These are phyloP conservation scores for Neonothopanus nambi DNA, from an alignment of 1,284 basidiomycete genomes.

Conservation along the genomic window DNA sequence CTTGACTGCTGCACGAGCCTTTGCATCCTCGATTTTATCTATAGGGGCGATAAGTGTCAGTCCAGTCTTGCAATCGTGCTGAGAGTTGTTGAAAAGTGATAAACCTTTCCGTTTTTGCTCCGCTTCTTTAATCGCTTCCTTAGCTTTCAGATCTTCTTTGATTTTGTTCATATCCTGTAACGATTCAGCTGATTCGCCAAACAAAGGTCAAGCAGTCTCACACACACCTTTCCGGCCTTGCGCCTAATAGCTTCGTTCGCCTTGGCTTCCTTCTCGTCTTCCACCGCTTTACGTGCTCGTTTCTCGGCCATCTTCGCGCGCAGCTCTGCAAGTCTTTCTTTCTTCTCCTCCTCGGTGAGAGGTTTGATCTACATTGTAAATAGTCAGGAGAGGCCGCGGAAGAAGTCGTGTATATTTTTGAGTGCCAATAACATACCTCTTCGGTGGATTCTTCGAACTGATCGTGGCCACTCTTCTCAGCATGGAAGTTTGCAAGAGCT, in stretches of 20 bases:
- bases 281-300: slow-evolving; percentile 64
- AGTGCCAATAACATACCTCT: slow-evolving; percentile 56
- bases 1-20: slow-evolving; percentile 82
- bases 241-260: slow-evolving; percentile 81
- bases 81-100: slow-evolving; percentile 1
- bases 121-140: slow-evolving; percentile 64
- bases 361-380: slow-evolving; percentile 72
- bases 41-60: not conserved
- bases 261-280: slow-evolving; percentile 71
- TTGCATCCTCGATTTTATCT: slow-evolving; percentile 88
- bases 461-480: slow-evolving; percentile 93
- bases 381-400: not conserved
- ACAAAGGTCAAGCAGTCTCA: not conserved
- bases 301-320: slow-evolving; percentile 79
- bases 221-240: slow-evolving; percentile 74
- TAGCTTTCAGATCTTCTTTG: slow-evolving; percentile 16
- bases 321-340: slow-evolving; percentile 78
- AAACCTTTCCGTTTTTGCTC: slow-evolving; percentile 77
- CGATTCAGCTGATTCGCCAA: not conserved
- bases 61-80: not conserved
- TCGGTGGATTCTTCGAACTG: slow-evolving; percentile 95
- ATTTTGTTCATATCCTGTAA: slow-evolving; percentile 17
- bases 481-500: slow-evolving; percentile 90
- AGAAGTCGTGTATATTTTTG: not conserved
- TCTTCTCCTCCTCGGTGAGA: slow-evolving; percentile 93